A percentile compares a stretch with the other conserved stretches of the same genome.
These are phyloP conservation scores for Aspergillus sp. DNA, from an alignment of 2,329 filamentous ascomycete genomes.

Conservation along the genomic window DNA sequence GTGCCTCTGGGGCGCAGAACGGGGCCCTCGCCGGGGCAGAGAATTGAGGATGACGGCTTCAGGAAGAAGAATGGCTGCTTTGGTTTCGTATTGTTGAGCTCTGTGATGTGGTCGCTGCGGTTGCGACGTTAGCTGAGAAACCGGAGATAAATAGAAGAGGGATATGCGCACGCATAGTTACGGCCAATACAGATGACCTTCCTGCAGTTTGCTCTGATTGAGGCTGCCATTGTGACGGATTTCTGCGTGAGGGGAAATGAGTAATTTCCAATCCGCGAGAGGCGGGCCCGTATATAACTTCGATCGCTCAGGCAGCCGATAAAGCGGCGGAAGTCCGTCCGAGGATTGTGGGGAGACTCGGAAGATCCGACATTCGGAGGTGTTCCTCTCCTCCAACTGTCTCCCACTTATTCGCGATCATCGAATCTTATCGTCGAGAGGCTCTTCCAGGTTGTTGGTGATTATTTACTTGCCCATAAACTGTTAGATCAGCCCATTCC, in stretches of 20 bases:
- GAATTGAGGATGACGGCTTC: slow-evolving; percentile 85
- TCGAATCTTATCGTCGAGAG: not conserved
- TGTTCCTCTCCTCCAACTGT: not conserved
- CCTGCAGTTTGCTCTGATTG: slow-evolving; percentile 54
- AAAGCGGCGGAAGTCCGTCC: slow-evolving; percentile 21
- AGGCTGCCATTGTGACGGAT: slow-evolving; percentile 36
- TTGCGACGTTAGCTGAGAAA: slow-evolving; percentile 4
- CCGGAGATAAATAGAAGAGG: not conserved
- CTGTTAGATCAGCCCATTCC: not conserved
- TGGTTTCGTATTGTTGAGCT: slow-evolving; percentile 82
- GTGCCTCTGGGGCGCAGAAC: slow-evolving; percentile 81
- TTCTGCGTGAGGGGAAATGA: not conserved
- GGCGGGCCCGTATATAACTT: not conserved
- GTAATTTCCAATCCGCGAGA: not conserved
- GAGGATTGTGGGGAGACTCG: slow-evolving; percentile 26
- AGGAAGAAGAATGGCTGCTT: slow-evolving; percentile 99
- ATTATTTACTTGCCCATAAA: not conserved
- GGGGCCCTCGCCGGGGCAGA: slow-evolving; percentile 74
- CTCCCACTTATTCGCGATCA: not conserved
- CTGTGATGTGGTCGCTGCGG: slow-evolving; percentile 81
- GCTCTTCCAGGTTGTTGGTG: not conserved
- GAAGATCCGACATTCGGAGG: slow-evolving; percentile 24
- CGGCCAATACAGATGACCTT: slow-evolving; percentile 93
- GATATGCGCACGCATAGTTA: slow-evolving; percentile 79
- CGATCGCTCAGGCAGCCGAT: slow-evolving; percentile 11